Base-by-base conservation (phyloP, 805 yeast genomes). In the Cyberlindnera petersonii region DNA sequence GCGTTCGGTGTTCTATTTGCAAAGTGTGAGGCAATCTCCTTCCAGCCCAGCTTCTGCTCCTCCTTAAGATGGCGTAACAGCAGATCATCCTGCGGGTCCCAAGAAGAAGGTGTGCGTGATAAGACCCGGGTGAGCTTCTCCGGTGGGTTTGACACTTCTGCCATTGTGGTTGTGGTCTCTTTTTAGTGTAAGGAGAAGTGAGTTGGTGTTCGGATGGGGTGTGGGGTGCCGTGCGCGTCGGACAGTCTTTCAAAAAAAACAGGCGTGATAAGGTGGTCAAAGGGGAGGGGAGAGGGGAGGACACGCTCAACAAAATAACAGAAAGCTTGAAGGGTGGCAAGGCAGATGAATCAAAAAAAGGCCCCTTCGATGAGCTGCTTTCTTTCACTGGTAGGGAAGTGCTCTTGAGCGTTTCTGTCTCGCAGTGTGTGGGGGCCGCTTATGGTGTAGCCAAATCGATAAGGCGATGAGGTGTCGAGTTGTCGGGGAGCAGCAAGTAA, bases 1-100 rank as follows among this genome's bases (percentile, higher is more conserved):
- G 94, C 94, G 56, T 85, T 86, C 26, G 94, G 88, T 3, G 95
- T 86, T 56, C 95, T 67, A 58, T 82, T 82, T 30, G 77, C 72
- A 60, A 86, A 86, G 54, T 82, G 84, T 24, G 79, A 71, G 2
- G 93, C 81, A 35, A 86, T 86, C 49, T 86, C 95, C 59, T 86
- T 79, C 95, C 95, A 86, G 1, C 95, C 95, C 49, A 86, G 69
- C 57, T 83, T 84, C 58, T 80, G 85, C 45, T 79, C 78, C 58
- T 86, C 95, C 61, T 86, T 86, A 54, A 86, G 69, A 52, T 82
- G 85, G 37, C 93, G 71, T 36, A 85, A 63, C 20, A 84, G 56
- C 38, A 77, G 63, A 53, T 85, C 94, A 54, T 85, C 94, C 48
- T 78, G 76, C 1, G 86, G 81, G 34, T 85, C 82, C 94, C 94